These are phyloP conservation scores for Salix suchowensis DNA, from an alignment of 345 rosid species.

Conservation along the genomic window DNA sequence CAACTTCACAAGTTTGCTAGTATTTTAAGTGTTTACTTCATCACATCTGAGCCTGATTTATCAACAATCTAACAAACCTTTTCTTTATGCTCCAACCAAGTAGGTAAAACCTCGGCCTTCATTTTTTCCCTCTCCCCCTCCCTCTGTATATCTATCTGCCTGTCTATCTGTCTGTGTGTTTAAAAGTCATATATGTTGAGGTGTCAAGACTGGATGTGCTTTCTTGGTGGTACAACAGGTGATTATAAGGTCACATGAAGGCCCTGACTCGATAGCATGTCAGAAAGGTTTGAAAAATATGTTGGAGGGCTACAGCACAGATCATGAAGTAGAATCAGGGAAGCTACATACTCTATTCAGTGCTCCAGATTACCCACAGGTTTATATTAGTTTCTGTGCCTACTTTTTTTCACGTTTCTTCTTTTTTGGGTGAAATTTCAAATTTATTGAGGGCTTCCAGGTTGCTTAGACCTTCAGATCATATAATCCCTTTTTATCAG, in stretches of 20 bases:
- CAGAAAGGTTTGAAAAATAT: slow-evolving; percentile 37
- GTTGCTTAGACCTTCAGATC: not conserved
- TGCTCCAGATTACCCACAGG: slow-evolving; percentile 38
- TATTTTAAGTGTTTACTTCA: too few relatives aligned
- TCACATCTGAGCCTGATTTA: too few relatives aligned
- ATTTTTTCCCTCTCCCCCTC: not conserved
- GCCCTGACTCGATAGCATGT: slow-evolving; percentile 34
- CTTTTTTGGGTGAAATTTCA: not conserved
- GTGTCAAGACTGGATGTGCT: not conserved
- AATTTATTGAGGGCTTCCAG: not conserved
- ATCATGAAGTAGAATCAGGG: slow-evolving; percentile 44
- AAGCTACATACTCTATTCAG: slow-evolving; percentile 37
- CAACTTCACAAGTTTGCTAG: too few relatives aligned
- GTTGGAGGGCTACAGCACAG: slow-evolving; percentile 33
- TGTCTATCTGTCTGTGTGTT: not conserved
- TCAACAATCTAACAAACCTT: too few relatives aligned
- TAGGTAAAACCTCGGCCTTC: not conserved
- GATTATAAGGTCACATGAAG: slow-evolving; percentile 47
- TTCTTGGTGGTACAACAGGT: slow-evolving; percentile 20
- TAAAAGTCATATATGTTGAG: not conserved
- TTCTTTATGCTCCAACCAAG: too few relatives aligned
- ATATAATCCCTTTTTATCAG: not conserved
- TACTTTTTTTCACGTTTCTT: not conserved
- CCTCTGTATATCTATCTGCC: too few relatives aligned
- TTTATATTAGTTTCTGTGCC: not conserved